Conservation (phyloP, 108 stramenopile species). For the Stephanodiscus minutulus region DNA sequence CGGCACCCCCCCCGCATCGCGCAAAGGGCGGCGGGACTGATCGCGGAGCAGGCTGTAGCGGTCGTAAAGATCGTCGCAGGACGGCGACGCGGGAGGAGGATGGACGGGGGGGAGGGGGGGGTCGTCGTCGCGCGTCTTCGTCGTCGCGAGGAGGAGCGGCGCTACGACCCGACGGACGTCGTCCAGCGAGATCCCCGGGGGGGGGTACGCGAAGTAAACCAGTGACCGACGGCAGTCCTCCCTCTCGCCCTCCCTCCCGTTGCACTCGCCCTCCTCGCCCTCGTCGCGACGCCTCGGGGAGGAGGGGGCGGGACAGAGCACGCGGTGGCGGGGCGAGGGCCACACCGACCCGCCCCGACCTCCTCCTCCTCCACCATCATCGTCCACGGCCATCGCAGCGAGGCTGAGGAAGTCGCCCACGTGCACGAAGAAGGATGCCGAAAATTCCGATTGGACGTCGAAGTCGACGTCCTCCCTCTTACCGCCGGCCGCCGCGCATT, state of each 20-base stretch:
- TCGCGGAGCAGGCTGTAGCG: constrained; percentile 58
- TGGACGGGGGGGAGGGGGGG: not conserved
- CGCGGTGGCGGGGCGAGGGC: constrained; percentile 50
- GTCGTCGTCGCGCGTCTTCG: too few species aligned
- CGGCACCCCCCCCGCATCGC: not conserved
- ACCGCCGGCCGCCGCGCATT: not conserved
- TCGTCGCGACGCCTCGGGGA: not conserved
- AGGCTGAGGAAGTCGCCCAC: constrained; percentile 80
- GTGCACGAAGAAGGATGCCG: constrained; percentile 57
- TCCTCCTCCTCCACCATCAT: too few species aligned
- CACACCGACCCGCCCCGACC: constrained; percentile 16
- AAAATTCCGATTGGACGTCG: not conserved
- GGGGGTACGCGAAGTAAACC: constrained; percentile 76
- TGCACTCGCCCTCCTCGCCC: not conserved
- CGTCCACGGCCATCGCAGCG: constrained; percentile 30
- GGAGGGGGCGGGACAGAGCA: constrained; percentile 37
- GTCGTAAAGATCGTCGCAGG: constrained; percentile 22
- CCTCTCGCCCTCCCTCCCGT: not conserved
- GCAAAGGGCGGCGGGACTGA: constrained; percentile 40
- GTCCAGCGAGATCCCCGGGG: constrained; percentile 50
- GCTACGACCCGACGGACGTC: constrained; percentile 28
- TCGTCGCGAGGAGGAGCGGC: constrained; percentile 20
- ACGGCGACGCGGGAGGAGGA: not conserved
- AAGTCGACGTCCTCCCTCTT: constrained; percentile 9
- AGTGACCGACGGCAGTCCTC: constrained; percentile 52